These are phyloP conservation scores for Schwanniomyces vanrijiae DNA, from an alignment of 805 yeast genomes.

Conservation along the genomic window DNA sequence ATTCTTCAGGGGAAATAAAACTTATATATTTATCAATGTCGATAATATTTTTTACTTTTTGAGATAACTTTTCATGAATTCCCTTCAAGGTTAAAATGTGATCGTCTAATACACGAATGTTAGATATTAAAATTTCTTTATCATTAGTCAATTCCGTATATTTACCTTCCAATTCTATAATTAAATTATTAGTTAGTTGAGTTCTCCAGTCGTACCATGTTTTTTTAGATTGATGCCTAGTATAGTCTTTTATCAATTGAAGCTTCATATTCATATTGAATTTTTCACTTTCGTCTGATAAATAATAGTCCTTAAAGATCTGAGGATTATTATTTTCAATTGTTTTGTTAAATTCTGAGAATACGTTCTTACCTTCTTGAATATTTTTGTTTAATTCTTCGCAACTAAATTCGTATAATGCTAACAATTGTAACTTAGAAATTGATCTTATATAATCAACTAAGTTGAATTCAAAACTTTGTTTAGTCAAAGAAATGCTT, in stretches of 20 bases:
- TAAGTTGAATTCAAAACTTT: slow-evolving; percentile 11
- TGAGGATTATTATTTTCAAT: slow-evolving; percentile 47
- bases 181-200: slow-evolving; percentile 48
- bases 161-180: slow-evolving; percentile 27
- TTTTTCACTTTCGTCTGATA: slow-evolving; percentile 36
- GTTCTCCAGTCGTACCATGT: slow-evolving; percentile 67
- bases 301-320: slow-evolving; percentile 49
- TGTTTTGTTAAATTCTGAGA: slow-evolving; percentile 48
- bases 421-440: slow-evolving; percentile 43
- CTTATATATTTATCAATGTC: slow-evolving; percentile 11
- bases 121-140: slow-evolving; percentile 10
- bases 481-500: slow-evolving; percentile 15
- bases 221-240: slow-evolving; percentile 52
- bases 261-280: slow-evolving; percentile 47
- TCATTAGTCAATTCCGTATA: slow-evolving; percentile 20
- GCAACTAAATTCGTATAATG: slow-evolving; percentile 54
- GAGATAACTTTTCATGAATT: slow-evolving; percentile 9
- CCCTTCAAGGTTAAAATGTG: slow-evolving; percentile 9
- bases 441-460: slow-evolving; percentile 40
- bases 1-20: slow-evolving; percentile 8
- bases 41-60: slow-evolving; percentile 16
- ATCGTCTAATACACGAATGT: slow-evolving; percentile 10
- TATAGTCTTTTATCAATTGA: slow-evolving; percentile 47
- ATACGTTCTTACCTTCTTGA: slow-evolving; percentile 46
- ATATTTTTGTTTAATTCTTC: slow-evolving; percentile 53